Conservation (phyloP, 257 asterid species). For the Primulina huaijiensis region DNA sequence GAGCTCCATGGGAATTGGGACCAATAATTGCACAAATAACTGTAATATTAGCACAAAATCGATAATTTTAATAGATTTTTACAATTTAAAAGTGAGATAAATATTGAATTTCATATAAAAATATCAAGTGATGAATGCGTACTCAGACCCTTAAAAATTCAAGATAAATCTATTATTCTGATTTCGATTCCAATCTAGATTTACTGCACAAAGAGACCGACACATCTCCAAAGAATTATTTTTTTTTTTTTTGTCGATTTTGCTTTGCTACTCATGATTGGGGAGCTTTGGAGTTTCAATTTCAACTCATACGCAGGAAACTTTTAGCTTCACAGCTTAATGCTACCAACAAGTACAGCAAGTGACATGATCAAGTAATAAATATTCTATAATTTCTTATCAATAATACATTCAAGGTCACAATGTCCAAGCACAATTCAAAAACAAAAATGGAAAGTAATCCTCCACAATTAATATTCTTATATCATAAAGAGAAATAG, state of each 20-base stretch:
- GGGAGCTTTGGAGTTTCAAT: too few relatives aligned
- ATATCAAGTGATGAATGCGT: too few relatives aligned
- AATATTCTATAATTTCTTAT: conserved; percentile 10
- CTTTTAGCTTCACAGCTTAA: neutral
- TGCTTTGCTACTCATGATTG: neutral
- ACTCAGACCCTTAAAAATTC: too few relatives aligned
- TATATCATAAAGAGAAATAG: neutral
- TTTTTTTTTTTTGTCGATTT: neutral
- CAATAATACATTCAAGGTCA: conserved; percentile 11
- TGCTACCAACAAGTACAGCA: neutral
- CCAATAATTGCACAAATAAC: neutral
- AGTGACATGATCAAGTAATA: neutral
- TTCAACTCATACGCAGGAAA: too few relatives aligned
- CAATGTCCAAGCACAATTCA: conserved; percentile 21
- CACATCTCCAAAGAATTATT: too few relatives aligned
- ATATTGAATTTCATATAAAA: too few relatives aligned
- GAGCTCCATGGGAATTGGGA: neutral
- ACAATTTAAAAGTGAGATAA: too few relatives aligned
- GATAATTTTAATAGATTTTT: too few relatives aligned
- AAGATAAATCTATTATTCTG: too few relatives aligned
- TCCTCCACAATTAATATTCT: conserved; percentile 17
- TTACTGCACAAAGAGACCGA: too few relatives aligned
- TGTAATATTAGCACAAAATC: too few relatives aligned
- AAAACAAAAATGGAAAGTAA: conserved; percentile 14
- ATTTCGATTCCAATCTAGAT: too few relatives aligned